These are phyloP conservation scores for Rhizopus delemar DNA, from an alignment of 371 early-diverging fungal species.

Conservation along the genomic window DNA sequence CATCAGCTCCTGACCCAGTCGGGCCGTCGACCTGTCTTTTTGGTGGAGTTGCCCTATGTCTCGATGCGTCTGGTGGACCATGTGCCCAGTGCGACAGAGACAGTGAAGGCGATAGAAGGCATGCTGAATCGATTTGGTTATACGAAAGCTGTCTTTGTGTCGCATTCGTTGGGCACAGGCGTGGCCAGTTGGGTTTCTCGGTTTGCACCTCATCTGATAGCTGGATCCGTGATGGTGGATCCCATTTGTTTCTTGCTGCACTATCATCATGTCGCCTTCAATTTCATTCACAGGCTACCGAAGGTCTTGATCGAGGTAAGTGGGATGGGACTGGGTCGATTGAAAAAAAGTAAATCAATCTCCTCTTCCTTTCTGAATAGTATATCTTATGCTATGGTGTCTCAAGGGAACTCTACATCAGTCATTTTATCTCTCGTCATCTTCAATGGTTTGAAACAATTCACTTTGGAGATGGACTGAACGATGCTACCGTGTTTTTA, in stretches of 20 bases:
- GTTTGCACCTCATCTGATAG: conserved; percentile 47
- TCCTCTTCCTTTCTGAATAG: neutral
- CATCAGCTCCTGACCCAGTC: conserved; percentile 25
- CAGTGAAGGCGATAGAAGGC: conserved; percentile 50
- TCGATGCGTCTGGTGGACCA: conserved; percentile 62
- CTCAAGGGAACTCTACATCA: conserved; percentile 65
- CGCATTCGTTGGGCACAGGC: conserved; percentile 70
- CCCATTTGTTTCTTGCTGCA: conserved; percentile 71
- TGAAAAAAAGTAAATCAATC: neutral
- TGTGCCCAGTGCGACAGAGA: conserved; percentile 58
- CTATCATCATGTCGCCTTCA: conserved; percentile 63
- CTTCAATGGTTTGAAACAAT: conserved; percentile 67
- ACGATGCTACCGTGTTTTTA: conserved; percentile 28
- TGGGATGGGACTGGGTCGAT: neutral
- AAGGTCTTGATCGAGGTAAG: conserved; percentile 50
- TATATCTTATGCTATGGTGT: conserved; percentile 31
- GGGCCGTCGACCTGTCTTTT: conserved; percentile 58
- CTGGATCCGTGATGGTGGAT: conserved; percentile 61
- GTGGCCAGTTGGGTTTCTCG: conserved; percentile 49
- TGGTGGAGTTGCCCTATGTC: conserved; percentile 71
- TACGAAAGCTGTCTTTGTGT: conserved; percentile 60
- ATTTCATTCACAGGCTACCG: conserved; percentile 67
- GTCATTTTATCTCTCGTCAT: conserved; percentile 62
- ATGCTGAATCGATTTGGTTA: conserved; percentile 56
- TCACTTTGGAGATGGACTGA: conserved; percentile 36